These are phyloP conservation scores for Hydrangea macrophylla DNA, from an alignment of 148 eudicot genomes.

Conservation along the genomic window DNA sequence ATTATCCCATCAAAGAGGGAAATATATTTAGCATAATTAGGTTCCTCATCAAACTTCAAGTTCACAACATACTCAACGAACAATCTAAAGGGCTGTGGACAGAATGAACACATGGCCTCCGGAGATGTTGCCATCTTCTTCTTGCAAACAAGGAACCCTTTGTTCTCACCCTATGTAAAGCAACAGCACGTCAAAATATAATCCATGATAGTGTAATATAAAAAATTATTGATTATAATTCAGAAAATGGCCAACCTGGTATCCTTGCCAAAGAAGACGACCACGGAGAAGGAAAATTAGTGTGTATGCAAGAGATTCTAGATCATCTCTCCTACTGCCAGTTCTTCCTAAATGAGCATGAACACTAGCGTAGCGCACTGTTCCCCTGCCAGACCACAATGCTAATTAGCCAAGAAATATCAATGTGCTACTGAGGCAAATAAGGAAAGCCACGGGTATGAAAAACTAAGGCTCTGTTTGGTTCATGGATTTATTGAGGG, in stretches of 20 bases:
- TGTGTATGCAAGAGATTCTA: slow-evolving; percentile 87
- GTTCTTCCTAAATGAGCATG: slow-evolving; percentile 90
- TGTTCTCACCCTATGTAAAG: slow-evolving; percentile 63
- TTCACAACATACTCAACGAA: slow-evolving; percentile 73
- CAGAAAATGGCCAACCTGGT: slow-evolving; percentile 44
- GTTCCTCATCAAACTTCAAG: slow-evolving; percentile 78
- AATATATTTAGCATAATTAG: slow-evolving; percentile 71
- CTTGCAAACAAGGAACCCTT: slow-evolving; percentile 83
- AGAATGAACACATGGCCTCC: slow-evolving; percentile 53
- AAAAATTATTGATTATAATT: neutral
- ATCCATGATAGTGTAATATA: neutral
- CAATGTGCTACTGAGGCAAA: neutral
- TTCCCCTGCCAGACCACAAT: slow-evolving; percentile 49
- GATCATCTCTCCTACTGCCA: slow-evolving; percentile 78
- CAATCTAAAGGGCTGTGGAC: slow-evolving; percentile 60
- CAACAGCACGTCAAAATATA: slow-evolving; percentile 13
- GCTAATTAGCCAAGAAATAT: slow-evolving; percentile 7
- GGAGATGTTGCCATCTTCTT: slow-evolving; percentile 87
- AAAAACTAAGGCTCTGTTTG: no score
- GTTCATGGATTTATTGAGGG: no score
- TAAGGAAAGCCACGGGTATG: neutral
- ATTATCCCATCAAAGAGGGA: slow-evolving; percentile 74
- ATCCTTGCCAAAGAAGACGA: slow-evolving; percentile 88
- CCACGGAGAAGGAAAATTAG: slow-evolving; percentile 80
- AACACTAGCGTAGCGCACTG: slow-evolving; percentile 85